Conservation (phyloP, 2,329 filamentous ascomycete species). For the Cladophialophora immunda region DNA sequence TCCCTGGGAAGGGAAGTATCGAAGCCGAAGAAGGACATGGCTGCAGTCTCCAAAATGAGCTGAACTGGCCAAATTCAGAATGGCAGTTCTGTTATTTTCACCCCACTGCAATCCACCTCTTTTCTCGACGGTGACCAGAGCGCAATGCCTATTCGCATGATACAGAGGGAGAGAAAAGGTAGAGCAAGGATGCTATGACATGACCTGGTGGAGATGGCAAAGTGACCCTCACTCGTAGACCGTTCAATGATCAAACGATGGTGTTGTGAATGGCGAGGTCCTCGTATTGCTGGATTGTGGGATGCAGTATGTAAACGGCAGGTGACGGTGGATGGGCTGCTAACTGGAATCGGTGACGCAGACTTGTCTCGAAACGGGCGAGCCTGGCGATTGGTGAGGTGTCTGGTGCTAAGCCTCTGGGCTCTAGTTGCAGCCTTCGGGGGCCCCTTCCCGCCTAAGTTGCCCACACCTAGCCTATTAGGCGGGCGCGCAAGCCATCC, state of each 20-base stretch:
- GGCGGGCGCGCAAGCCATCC: neutral
- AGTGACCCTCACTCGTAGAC: neutral
- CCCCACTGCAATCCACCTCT: conserved; percentile 33
- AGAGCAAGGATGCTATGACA: conserved; percentile 27
- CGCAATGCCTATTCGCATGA: conserved; percentile 35
- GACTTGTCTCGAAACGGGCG: conserved; percentile 17
- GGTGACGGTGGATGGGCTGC: conserved; percentile 5
- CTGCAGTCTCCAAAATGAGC: neutral
- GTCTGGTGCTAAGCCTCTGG: neutral
- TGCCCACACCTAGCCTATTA: conserved; percentile 7
- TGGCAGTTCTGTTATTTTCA: neutral
- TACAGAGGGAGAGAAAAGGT: conserved; percentile 35
- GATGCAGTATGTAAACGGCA: conserved; percentile 6
- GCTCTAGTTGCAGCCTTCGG: neutral
- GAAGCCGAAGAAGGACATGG: conserved; percentile 94
- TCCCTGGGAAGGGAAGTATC: conserved; percentile 73
- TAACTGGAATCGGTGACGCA: conserved; percentile 17
- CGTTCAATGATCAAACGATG: neutral
- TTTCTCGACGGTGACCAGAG: conserved; percentile 36
- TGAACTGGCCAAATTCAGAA: conserved; percentile 56
- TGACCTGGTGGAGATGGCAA: conserved; percentile 21
- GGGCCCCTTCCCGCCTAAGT: conserved; percentile 15
- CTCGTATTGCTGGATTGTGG: neutral
- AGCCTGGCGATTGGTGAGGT: conserved; percentile 10
- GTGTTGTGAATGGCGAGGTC: neutral